Conservation (phyloP, 331 rosid genomes). For the Acacia pycnantha region DNA sequence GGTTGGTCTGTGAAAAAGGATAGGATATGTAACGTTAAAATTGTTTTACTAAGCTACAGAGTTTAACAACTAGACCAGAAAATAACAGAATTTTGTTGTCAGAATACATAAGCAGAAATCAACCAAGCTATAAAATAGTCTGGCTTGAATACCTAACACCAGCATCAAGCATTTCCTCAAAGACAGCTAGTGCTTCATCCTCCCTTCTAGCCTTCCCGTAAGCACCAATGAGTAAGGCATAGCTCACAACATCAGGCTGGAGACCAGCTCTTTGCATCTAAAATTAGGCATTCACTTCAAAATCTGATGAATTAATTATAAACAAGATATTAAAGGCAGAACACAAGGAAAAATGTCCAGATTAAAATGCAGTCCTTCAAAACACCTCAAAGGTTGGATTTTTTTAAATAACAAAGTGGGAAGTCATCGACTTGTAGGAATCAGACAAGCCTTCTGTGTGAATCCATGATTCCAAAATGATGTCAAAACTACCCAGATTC, state of each 20-base stretch:
- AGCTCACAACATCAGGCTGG: slow-evolving; percentile 87
- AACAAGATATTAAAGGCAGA: slow-evolving; percentile 35
- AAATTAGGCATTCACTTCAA: slow-evolving; percentile 49
- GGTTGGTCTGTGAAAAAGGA: slow-evolving; percentile 70
- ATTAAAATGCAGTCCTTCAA: slow-evolving; percentile 11
- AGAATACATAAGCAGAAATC: neutral
- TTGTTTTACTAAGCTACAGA: neutral
- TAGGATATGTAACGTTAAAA: neutral
- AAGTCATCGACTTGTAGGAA: slow-evolving; percentile 7
- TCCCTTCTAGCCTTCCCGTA: slow-evolving; percentile 97
- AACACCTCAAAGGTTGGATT: slow-evolving; percentile 1
- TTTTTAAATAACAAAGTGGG: neutral
- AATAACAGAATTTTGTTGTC: neutral
- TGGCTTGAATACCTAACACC: slow-evolving; percentile 72
- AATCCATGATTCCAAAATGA: slow-evolving; percentile 4
- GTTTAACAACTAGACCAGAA: slow-evolving; percentile 2
- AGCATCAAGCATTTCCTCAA: slow-evolving; percentile 97
- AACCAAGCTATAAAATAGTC: neutral
- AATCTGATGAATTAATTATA: slow-evolving; percentile 42
- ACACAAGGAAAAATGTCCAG: neutral
- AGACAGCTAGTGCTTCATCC: slow-evolving; percentile 94
- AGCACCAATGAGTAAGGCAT: slow-evolving; percentile 80
- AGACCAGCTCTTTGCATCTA: slow-evolving; percentile 98
- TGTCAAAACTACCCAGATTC: neutral
- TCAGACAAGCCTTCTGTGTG: neutral